Evolutionary conservation across 2,329 filamentous ascomycete species (phyloP), one percentile per base, ranked within the genome.

Genomic region (Davidsoniella eucalypti): DNA sequence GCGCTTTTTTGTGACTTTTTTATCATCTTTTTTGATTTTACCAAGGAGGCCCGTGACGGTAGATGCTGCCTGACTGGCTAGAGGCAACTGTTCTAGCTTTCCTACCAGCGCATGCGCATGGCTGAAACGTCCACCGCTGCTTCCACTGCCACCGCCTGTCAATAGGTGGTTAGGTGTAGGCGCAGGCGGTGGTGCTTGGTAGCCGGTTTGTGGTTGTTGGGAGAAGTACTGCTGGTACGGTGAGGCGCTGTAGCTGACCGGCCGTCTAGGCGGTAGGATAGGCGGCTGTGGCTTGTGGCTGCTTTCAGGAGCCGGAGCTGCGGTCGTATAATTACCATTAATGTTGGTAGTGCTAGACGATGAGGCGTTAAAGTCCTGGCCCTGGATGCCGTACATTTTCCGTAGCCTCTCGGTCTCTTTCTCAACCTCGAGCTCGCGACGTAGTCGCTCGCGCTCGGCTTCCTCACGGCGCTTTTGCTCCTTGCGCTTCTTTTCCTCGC

Each of bases 351-450:
- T 33, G 26, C 26, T 12, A 50, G 53, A 40, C n/a, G 55, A 44
- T n/a, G 51, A 54, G 44, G 55, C 65, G 61, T 16, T 42, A 23
- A 48, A 33, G 29, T 46, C 44, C 58, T 73, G 69, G 0, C 69
- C 69, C 47, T 71, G 64, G 43, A 76, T 68, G 44, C 84, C 83
- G 57, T 85, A 88, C 57, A 81, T 63, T 56, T 69, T 75, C 18
- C 76, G 69, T 36, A 98, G 68, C 1, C 87, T 73, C 61, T 92
- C 86, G 0, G 92, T 96, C 66, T 98, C 90, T 54, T 73, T 74
- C 17, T 88, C 80, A 1, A 88, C 67, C 59, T 42, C 47, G 3
- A 23, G 12, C 26, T 14, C 38, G 9, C 39, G 38, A 4, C 23
- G 38, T 16, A 18, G n/a, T 9, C 73, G 74, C 16, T 88, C 80